A percentile compares a stretch with the other conserved stretches of the same genome.
phyloP scores from a whole-genome alignment of 2,329 filamentous ascomycete genomes.

The Sporothrix sp. region DNA sequence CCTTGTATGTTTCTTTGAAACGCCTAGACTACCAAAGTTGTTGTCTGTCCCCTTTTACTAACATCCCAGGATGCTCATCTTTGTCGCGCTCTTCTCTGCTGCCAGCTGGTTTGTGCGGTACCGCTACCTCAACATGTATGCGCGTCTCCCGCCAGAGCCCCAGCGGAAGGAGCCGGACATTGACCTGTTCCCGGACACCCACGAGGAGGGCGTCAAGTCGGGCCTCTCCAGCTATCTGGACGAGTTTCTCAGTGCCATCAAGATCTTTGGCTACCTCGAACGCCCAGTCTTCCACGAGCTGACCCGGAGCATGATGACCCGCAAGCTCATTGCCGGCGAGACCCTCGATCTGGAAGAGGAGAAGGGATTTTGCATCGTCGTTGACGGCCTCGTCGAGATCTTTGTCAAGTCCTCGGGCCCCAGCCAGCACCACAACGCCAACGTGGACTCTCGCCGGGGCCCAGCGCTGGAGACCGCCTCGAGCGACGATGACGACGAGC shows the following conservation, averaged over 20 bases:
- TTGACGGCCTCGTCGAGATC: slow-evolving; percentile 92
- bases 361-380: slow-evolving; percentile 94
- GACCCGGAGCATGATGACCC: slow-evolving; percentile 94
- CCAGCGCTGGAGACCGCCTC: slow-evolving; percentile 35
- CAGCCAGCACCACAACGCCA: slow-evolving; percentile 14
- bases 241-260: slow-evolving; percentile 96
- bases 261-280: slow-evolving; percentile 96
- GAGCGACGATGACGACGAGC: slow-evolving; percentile 40
- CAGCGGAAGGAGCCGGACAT: slow-evolving; percentile 93
- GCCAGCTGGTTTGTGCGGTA: slow-evolving; percentile 92
- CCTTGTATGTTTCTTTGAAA: slow-evolving; percentile 51
- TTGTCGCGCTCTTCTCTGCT: slow-evolving; percentile 68
- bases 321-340: slow-evolving; percentile 91
- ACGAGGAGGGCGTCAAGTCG: slow-evolving; percentile 81
- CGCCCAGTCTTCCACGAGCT: slow-evolving; percentile 95
- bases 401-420: slow-evolving; percentile 82
- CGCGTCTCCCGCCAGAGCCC: slow-evolving; percentile 82
- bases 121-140: slow-evolving; percentile 94
- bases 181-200: slow-evolving; percentile 87
- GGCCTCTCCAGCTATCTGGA: slow-evolving; percentile 94
- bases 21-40: background rate
- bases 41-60: background rate
- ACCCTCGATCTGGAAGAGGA: slow-evolving; percentile 93
- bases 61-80: slow-evolving; percentile 57
- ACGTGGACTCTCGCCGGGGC: slow-evolving; percentile 29